These are phyloP conservation scores for Mychonastes homosphaera DNA, from an alignment of 139 green algal species.

Conservation along the genomic window DNA sequence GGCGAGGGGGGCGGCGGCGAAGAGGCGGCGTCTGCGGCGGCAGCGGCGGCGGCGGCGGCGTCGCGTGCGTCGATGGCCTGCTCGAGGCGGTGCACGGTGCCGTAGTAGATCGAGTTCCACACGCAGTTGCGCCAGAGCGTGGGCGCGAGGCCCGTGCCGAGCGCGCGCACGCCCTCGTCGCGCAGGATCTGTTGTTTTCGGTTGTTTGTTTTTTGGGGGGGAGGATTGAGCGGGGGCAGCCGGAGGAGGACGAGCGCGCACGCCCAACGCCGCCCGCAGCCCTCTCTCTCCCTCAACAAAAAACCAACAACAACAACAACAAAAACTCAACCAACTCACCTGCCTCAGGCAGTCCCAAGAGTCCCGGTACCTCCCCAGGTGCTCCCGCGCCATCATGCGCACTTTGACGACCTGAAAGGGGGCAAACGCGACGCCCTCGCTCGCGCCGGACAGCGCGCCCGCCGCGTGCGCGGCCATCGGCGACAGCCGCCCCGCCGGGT, in stretches of 20 bases:
- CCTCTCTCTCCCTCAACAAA: not conserved
- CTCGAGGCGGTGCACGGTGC: constrained; percentile 25
- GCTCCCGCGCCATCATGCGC: constrained; percentile 45
- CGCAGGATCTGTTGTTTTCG: constrained; percentile 24
- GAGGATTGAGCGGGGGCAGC: too few relatives aligned
- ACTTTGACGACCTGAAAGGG: constrained; percentile 43
- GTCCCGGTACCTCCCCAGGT: constrained; percentile 42
- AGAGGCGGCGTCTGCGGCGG: too few relatives aligned
- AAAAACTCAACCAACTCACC: constrained; percentile 10
- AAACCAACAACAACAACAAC: not conserved
- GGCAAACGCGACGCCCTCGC: constrained; percentile 35
- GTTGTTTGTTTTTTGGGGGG: too few relatives aligned
- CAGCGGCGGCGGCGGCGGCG: too few relatives aligned
- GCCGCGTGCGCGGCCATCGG: constrained; percentile 17
- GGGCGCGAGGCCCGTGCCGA: constrained; percentile 32
- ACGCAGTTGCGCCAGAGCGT: constrained; percentile 42
- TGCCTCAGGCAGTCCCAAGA: constrained; percentile 32
- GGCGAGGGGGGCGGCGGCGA: constrained; percentile 14
- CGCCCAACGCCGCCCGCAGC: not conserved
- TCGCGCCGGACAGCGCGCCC: constrained; percentile 27
- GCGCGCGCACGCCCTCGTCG: constrained; percentile 24
- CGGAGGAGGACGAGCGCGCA: not conserved
- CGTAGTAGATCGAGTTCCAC: constrained; percentile 39
- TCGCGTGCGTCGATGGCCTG: too few relatives aligned
- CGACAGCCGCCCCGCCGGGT: constrained; percentile 17